A percentile compares a stretch with the other conserved stretches of the same genome.
These are phyloP conservation scores for Aspergillus calidoustus DNA, from an alignment of 2,329 filamentous ascomycete genomes.

Conservation along the genomic window DNA sequence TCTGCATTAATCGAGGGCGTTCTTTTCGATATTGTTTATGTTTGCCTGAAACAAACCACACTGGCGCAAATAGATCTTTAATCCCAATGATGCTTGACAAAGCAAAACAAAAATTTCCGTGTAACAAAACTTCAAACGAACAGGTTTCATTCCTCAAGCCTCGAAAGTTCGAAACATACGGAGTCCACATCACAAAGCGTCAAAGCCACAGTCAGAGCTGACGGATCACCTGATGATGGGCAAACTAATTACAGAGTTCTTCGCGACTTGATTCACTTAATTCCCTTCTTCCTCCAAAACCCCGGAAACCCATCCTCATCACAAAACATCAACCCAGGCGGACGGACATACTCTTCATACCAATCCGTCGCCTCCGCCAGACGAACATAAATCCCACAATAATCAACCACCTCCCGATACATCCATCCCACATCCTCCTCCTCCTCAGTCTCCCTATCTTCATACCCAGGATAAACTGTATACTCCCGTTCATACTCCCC, in stretches of 20 bases:
- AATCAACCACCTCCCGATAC: not conserved
- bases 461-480: not conserved
- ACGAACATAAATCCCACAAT: too few species aligned
- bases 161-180: too few species aligned
- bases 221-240: not conserved
- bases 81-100: not conserved
- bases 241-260: not conserved
- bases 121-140: too few species aligned
- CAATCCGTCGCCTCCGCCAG: too few species aligned
- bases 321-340: too few species aligned
- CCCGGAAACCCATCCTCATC: too few species aligned
- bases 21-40: constrained; percentile 18
- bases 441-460: not conserved
- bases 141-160: not conserved
- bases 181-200: not conserved
- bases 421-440: constrained; percentile 1
- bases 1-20: constrained; percentile 21
- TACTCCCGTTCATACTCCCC: not conserved
- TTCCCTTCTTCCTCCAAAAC: too few species aligned
- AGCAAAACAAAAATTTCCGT: not conserved
- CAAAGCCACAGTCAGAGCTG: not conserved
- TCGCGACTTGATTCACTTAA: not conserved
- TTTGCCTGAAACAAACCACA: constrained; percentile 22
- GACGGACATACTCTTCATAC: too few species aligned
- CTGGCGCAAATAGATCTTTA: constrained; percentile 24